Percentiles rank a stretch among this genome's conserved stretches.
phyloP scores from a whole-genome alignment of 768 basidiomycete genomes.

The Agrocybe pediades region DNA sequence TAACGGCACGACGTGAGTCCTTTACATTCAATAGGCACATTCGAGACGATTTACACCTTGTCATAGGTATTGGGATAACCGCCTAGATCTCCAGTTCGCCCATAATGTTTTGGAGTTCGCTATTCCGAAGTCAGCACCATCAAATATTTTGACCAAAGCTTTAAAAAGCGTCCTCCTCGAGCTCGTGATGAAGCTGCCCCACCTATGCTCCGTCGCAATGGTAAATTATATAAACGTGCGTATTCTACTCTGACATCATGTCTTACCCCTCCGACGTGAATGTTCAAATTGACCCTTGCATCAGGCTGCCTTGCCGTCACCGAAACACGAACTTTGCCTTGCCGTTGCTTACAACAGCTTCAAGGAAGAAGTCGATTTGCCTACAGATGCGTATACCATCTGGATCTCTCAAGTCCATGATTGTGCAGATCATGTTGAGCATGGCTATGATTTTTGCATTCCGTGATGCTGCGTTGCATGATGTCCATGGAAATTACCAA shows the following conservation, averaged over 20 bases:
- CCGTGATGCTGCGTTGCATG: too few relatives aligned
- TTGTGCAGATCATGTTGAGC: background rate
- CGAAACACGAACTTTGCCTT: background rate
- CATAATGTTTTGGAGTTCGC: background rate
- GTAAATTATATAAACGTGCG: background rate
- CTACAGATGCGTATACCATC: background rate
- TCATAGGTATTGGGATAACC: background rate
- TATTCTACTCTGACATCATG: background rate
- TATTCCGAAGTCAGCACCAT: background rate
- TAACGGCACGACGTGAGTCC: background rate
- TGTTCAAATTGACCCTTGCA: too few relatives aligned
- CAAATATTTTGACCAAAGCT: background rate
- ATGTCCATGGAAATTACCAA: too few relatives aligned
- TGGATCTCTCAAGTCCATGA: background rate
- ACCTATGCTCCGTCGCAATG: background rate
- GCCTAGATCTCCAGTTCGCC: background rate
- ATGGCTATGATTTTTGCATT: conserved; percentile 1
- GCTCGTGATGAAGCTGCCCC: background rate
- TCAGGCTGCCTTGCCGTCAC: background rate
- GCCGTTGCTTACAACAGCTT: background rate
- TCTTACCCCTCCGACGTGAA: too few relatives aligned
- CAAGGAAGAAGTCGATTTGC: background rate
- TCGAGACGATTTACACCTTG: background rate
- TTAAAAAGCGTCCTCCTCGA: background rate
- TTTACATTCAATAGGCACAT: background rate